A percentile compares a stretch with the other conserved stretches of the same genome.
Conservation (phyloP, 352 stramenopile species). For the Phytophthora cryptogea region DNA sequence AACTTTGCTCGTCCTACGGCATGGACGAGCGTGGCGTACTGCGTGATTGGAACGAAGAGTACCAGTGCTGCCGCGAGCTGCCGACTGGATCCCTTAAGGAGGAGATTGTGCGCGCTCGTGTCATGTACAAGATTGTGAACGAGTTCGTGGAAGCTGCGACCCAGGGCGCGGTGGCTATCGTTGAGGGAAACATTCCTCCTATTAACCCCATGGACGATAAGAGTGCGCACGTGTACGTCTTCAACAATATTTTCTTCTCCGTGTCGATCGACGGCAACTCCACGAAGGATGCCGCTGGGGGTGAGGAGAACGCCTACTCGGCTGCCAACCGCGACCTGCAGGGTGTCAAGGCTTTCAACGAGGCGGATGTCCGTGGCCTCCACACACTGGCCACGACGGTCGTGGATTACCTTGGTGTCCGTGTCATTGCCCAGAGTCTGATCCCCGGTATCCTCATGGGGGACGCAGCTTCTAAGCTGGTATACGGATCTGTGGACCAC, state of each 20-base stretch:
- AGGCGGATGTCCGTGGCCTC: conserved; percentile 88
- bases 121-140: conserved; percentile 95
- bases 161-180: conserved; percentile 91
- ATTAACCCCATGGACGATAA: conserved; percentile 97
- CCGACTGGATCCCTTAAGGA: conserved; percentile 82
- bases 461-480: conserved; percentile 93
- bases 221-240: conserved; percentile 95
- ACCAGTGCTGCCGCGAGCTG: conserved; percentile 91
- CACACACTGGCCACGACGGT: conserved; percentile 95
- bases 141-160: conserved; percentile 95
- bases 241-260: conserved; percentile 99
- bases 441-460: conserved; percentile 96
- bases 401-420: conserved; percentile 94
- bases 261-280: conserved; percentile 83
- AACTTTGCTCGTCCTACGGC: conserved; percentile 88
- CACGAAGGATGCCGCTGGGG: conserved; percentile 63
- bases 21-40: conserved; percentile 92
- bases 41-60: conserved; percentile 98
- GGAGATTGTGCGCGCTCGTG: conserved; percentile 91
- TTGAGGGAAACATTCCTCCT: conserved; percentile 93
- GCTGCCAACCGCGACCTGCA: conserved; percentile 90
- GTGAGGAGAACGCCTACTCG: conserved; percentile 84
- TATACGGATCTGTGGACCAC: conserved; percentile 95
- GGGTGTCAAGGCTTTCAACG: conserved; percentile 91
- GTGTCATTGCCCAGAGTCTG: conserved; percentile 95